Percentiles rank a stretch among this genome's conserved stretches.
phyloP scores from a whole-genome alignment of 1,284 basidiomycete species.

The Agaricales sp. region DNA sequence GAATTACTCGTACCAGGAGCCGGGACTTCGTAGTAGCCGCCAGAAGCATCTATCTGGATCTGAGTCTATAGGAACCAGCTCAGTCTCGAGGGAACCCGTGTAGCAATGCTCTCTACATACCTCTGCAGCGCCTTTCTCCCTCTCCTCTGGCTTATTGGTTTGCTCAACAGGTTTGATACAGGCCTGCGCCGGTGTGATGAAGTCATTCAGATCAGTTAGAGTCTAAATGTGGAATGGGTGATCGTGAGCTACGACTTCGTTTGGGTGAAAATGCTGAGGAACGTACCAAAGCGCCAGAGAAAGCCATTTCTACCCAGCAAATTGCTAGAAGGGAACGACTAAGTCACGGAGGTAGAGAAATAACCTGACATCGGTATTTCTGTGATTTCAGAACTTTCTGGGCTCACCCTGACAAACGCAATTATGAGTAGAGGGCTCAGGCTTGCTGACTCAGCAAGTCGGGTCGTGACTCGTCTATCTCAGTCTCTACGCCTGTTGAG shows the following conservation, averaged over 20 bases:
- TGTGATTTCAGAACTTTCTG: background rate
- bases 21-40: slow-evolving; percentile 71
- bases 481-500: no score
- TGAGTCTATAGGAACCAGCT: slow-evolving; percentile 51
- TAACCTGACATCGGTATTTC: background rate
- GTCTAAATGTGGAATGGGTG: slow-evolving; percentile 35
- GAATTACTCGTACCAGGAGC: slow-evolving; percentile 14
- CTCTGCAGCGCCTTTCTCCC: slow-evolving; percentile 45
- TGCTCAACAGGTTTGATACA: slow-evolving; percentile 96
- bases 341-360: background rate
- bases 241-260: background rate
- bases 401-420: slow-evolving; percentile 1
- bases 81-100: slow-evolving; percentile 3
- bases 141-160: slow-evolving; percentile 32
- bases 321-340: no score
- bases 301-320: slow-evolving; percentile 69
- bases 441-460: no score
- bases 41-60: slow-evolving; percentile 77
- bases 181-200: slow-evolving; percentile 92
- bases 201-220: slow-evolving; percentile 94
- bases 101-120: slow-evolving; percentile 27
- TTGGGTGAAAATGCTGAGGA: slow-evolving; percentile 6
- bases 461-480: no score
- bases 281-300: slow-evolving; percentile 80
- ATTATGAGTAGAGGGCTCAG: no score